Percentiles rank a stretch among this genome's conserved stretches.
Conservation (phyloP, 306 rosid species). For the Glycyrrhiza uralensis region DNA sequence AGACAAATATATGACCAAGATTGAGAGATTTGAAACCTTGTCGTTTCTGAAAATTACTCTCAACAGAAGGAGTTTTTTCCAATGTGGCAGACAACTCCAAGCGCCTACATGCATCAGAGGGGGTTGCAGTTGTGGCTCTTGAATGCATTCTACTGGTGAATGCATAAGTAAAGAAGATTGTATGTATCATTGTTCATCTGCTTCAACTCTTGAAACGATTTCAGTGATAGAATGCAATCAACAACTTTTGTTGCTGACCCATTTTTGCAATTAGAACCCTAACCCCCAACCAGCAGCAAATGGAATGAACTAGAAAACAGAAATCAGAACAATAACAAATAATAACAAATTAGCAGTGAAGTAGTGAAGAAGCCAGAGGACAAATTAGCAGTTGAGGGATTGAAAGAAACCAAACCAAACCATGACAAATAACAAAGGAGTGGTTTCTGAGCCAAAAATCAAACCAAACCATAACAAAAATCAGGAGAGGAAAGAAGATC, state of each 20-base stretch:
- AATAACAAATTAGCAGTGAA: too few relatives aligned
- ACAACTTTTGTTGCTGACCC: constrained; percentile 75
- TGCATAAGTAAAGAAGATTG: constrained; percentile 66
- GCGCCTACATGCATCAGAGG: constrained; percentile 63
- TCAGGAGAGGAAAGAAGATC: too few relatives aligned
- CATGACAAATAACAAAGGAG: too few relatives aligned
- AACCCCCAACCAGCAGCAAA: too few relatives aligned
- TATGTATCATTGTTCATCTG: constrained; percentile 34
- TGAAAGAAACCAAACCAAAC: too few relatives aligned
- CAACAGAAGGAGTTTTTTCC: constrained; percentile 41
- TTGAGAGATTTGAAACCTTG: constrained; percentile 58
- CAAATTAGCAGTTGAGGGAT: too few relatives aligned
- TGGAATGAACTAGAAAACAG: too few relatives aligned
- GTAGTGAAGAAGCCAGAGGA: too few relatives aligned
- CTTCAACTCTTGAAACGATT: constrained; percentile 67
- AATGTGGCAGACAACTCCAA: constrained; percentile 61
- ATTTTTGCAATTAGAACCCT: too few relatives aligned
- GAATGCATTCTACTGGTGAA: constrained; percentile 54
- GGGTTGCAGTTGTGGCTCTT: constrained; percentile 41
- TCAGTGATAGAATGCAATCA: constrained; percentile 79
- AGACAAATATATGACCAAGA: background rate
- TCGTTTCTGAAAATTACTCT: constrained; percentile 34
- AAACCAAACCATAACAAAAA: too few relatives aligned
- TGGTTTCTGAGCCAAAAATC: too few relatives aligned
- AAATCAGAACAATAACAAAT: too few relatives aligned